Conservation (phyloP, 371 early-diverging fungal species). For the Circinella minor region DNA sequence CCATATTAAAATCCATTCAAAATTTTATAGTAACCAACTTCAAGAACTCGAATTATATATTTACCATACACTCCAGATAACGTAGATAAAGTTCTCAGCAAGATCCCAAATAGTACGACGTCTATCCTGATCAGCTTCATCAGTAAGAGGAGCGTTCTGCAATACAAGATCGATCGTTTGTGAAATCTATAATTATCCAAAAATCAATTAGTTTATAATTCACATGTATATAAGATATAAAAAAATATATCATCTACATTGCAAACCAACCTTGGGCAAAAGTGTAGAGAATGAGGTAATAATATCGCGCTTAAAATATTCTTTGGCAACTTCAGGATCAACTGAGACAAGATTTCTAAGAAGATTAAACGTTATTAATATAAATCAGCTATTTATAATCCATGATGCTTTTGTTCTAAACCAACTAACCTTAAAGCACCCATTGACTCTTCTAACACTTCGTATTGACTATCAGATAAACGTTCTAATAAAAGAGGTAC, state of each 20-base stretch:
- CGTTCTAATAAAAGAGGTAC: conserved; percentile 70
- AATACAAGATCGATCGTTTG: conserved; percentile 53
- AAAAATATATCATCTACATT: neutral
- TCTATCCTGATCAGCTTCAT: conserved; percentile 55
- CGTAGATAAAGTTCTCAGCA: conserved; percentile 75
- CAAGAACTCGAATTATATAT: neutral
- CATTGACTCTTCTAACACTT: conserved; percentile 77
- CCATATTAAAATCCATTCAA: neutral
- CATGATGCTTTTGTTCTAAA: too few species aligned
- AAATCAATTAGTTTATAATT: too few species aligned
- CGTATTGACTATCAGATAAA: conserved; percentile 71
- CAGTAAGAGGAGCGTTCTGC: conserved; percentile 45
- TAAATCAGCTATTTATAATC: too few species aligned
- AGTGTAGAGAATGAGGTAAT: conserved; percentile 57
- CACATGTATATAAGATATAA: neutral
- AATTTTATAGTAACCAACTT: neutral
- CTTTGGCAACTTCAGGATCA: conserved; percentile 66
- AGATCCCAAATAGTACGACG: conserved; percentile 70
- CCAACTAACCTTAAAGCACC: conserved; percentile 71
- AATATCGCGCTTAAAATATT: conserved; percentile 72
- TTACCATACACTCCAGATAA: conserved; percentile 67
- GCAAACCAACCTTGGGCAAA: conserved; percentile 37
- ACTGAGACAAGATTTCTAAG: conserved; percentile 64
- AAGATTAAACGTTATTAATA: neutral
- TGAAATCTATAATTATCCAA: conserved; percentile 28